Conservation (phyloP, 306 rosid genomes). For the Cucumis sativus region DNA sequence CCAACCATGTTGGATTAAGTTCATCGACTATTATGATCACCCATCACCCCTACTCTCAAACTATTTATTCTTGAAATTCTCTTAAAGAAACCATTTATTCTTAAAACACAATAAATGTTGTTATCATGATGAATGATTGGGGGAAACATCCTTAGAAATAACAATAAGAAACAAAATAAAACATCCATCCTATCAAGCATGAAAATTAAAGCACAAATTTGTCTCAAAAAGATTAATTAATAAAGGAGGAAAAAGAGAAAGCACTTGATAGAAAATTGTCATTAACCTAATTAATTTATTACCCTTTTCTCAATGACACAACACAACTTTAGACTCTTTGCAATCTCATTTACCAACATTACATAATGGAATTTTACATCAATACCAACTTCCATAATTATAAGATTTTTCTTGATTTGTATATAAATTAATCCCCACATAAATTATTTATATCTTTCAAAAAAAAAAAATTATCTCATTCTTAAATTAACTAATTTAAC, state of each 20-base stretch:
- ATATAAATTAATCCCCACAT: neutral
- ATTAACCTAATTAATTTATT: neutral
- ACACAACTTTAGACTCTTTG: neutral
- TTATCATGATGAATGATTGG: neutral
- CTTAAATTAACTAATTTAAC: neutral
- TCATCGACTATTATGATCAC: too few relatives aligned
- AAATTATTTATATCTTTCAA: neutral
- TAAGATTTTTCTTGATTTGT: neutral
- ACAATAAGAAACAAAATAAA: neutral
- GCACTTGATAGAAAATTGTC: neutral
- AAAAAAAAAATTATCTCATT: neutral
- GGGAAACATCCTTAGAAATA: neutral
- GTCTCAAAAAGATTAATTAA: neutral
- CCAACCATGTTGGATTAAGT: too few relatives aligned
- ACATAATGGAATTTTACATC: neutral
- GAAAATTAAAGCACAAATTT: neutral
- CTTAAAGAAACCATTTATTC: too few relatives aligned
- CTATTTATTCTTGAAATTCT: too few relatives aligned
- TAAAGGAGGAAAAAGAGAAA: neutral
- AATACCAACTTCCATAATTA: neutral
- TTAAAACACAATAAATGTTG: too few relatives aligned
- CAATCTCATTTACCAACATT: neutral
- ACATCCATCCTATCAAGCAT: neutral
- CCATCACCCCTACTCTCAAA: too few relatives aligned
- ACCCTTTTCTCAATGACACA: neutral